phyloP scores from a whole-genome alignment of 169 alveolate species.

The Babesia ovis region DNA sequence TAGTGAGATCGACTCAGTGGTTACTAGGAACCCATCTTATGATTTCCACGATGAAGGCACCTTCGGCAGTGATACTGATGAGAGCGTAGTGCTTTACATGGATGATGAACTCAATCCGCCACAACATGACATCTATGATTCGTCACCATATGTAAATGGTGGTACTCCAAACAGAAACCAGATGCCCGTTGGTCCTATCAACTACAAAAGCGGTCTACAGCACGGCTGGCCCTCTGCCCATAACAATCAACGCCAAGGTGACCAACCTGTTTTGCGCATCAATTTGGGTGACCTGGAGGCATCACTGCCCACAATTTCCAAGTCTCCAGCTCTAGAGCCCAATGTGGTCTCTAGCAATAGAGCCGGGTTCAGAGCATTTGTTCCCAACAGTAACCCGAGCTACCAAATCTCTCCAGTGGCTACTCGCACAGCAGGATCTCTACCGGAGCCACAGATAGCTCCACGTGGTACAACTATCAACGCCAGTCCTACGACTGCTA shows the following conservation, averaged over 20 bases:
- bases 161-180: background rate
- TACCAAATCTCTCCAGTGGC: background rate
- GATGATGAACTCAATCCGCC: background rate
- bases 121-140: too few relatives aligned
- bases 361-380: too few relatives aligned
- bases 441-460: background rate
- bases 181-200: background rate
- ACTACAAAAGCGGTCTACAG: background rate
- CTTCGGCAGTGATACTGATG: background rate
- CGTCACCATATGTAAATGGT: background rate
- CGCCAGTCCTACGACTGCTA: too few relatives aligned
- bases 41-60: background rate
- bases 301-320: background rate
- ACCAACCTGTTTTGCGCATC: background rate
- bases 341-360: background rate
- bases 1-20: slow-evolving; percentile 1
- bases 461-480: background rate
- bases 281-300: slow-evolving; percentile 26
- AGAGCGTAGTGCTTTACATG: background rate
- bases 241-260: background rate
- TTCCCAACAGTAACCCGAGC: background rate
- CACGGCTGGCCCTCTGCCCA: background rate
- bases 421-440: background rate
- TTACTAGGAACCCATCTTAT: background rate
- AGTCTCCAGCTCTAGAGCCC: slow-evolving; percentile 17